phyloP scores from a whole-genome alignment of 2,329 filamentous ascomycete species.

The Clarireedia monteithiana region DNA sequence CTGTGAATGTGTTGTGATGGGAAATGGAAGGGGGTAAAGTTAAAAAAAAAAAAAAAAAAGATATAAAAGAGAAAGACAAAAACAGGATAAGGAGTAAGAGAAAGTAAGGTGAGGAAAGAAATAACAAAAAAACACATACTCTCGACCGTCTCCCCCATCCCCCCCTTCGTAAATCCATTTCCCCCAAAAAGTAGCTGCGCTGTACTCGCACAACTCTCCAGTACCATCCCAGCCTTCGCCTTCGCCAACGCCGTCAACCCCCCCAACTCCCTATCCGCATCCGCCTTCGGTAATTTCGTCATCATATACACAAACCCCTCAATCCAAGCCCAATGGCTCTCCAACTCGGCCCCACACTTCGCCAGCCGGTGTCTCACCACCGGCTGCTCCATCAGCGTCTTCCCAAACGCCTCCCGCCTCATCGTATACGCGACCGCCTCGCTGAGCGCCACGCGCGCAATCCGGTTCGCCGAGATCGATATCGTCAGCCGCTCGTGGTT shows the following conservation, averaged over 20 bases:
- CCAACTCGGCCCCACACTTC: slow-evolving; percentile 59
- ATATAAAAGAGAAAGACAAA: background rate
- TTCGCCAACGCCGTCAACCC: slow-evolving; percentile 67
- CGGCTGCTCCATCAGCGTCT: slow-evolving; percentile 63
- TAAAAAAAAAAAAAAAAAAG: too few relatives aligned
- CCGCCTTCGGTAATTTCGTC: slow-evolving; percentile 49
- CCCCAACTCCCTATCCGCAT: slow-evolving; percentile 57
- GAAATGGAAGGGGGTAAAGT: too few relatives aligned
- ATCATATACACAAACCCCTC: slow-evolving; percentile 65
- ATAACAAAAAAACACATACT: slow-evolving; percentile 44
- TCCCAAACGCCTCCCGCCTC: slow-evolving; percentile 60
- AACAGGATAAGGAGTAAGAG: background rate
- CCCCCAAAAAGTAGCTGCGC: slow-evolving; percentile 67
- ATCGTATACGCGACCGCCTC: slow-evolving; percentile 55
- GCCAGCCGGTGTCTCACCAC: slow-evolving; percentile 68
- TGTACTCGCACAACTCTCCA: slow-evolving; percentile 63
- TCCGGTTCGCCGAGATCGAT: slow-evolving; percentile 53
- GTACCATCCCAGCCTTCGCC: slow-evolving; percentile 62
- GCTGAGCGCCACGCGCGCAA: slow-evolving; percentile 51
- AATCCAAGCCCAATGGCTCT: slow-evolving; percentile 65
- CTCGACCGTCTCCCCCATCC: slow-evolving; percentile 64
- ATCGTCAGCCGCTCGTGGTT: slow-evolving; percentile 69
- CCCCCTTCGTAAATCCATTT: slow-evolving; percentile 61
- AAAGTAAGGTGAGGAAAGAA: background rate
- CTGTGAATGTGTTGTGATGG: too few relatives aligned